phyloP scores from a whole-genome alignment of 768 basidiomycete genomes.

The Macrolepiota albuminosa region DNA sequence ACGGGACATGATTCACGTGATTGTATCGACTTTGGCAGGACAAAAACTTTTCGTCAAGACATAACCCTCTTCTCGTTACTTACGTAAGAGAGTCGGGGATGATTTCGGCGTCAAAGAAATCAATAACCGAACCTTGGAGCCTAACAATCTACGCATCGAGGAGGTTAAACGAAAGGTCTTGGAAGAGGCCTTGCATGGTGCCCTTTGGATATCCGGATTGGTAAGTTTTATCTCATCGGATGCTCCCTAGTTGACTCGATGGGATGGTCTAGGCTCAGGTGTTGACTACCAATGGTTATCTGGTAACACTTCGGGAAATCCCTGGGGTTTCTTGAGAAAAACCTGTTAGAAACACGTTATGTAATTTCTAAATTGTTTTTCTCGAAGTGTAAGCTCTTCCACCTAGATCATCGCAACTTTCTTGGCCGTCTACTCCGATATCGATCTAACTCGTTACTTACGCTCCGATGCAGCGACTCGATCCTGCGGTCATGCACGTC shows the following conservation, averaged over 20 bases:
- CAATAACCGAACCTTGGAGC: constrained; percentile 38
- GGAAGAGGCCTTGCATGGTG: constrained; percentile 81
- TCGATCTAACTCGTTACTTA: constrained; percentile 4
- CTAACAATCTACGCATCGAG: constrained; percentile 50
- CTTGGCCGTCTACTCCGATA: neutral
- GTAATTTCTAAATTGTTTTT: too few relatives aligned
- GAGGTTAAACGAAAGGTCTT: constrained; percentile 62
- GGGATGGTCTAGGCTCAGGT: constrained; percentile 58
- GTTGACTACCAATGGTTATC: constrained; percentile 80
- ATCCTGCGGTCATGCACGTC: constrained; percentile 88
- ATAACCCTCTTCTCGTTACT: too few relatives aligned
- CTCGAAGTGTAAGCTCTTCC: constrained; percentile 36
- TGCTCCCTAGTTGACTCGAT: constrained; percentile 1
- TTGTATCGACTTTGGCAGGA: too few relatives aligned
- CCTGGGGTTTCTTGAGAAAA: too few relatives aligned
- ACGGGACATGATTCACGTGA: too few relatives aligned
- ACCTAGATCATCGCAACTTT: constrained; percentile 16
- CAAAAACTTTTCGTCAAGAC: too few relatives aligned
- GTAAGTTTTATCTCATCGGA: constrained; percentile 34
- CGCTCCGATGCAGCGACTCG: constrained; percentile 49
- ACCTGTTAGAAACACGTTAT: too few relatives aligned
- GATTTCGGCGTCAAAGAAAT: constrained; percentile 81
- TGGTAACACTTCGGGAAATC: constrained; percentile 26
- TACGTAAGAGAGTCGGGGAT: too few relatives aligned
- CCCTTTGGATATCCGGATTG: constrained; percentile 84